Base-by-base conservation (phyloP, 176 grass and related monocot genomes). In the Pontederia paniculata region DNA sequence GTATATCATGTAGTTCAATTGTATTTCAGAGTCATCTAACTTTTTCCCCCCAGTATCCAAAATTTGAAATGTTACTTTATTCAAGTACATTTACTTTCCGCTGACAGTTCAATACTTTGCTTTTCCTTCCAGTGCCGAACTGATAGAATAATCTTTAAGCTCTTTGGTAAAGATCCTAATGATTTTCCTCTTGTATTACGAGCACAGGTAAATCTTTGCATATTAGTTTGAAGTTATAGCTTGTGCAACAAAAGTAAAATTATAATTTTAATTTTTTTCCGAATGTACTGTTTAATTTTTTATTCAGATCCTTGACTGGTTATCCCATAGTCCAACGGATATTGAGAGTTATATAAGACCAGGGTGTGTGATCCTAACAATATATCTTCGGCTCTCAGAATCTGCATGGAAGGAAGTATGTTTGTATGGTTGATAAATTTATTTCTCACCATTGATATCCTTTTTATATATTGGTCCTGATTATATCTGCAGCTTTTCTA, bases 271-370 rank as follows among this genome's bases (percentile, higher is more conserved):
- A 2, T 70, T 10, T 58, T 49, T 17, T 21, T 70, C 37, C 31
- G 72, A 75, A 83, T 63, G 63, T 21, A 76, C 60, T 50, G 12
- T 46, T 79, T 45, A 66, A 70, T 81, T 82, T n/a, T n/a, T n/a
- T n/a, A n/a, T n/a, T 68, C 80, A 98, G 94, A 82, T 98, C 69
- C 84, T 91, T 77, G 75, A 82, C 71, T 98, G 94, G 94, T 77
- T 98, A 58, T 91, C 87, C 12, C 84, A 74, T 62, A 98, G 77
- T 72, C 94, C 94, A 71, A 98, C 86, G 75, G 87, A 98, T 81
- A 83, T 98, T 73, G 93, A 98, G 63, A 88, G 94, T 72, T 75
- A 98, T 76, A 98, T 98, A 58, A 91, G 88, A 61, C 94, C 94
- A 74, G 94, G 94, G 1, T 98, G 94, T 80, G 63, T 98, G 74